A percentile compares a stretch with the other conserved stretches of the same genome.
Conservation (phyloP, 768 basidiomycete genomes). For the Boletus vermiculosoides region DNA sequence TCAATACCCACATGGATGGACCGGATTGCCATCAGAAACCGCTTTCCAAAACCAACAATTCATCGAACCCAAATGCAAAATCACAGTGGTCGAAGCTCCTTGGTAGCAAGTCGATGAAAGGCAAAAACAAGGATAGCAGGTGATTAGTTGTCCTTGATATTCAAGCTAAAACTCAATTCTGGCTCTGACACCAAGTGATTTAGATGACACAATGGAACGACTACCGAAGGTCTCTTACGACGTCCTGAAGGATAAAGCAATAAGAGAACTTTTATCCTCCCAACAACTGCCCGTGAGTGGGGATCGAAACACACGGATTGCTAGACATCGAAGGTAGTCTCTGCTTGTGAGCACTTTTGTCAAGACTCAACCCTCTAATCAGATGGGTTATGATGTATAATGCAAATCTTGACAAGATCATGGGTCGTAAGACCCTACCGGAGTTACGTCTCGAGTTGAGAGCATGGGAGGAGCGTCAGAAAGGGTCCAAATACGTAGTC, state of each 20-base stretch:
- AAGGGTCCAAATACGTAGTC: slow-evolving; percentile 33
- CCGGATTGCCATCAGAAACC: slow-evolving; percentile 43
- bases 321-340: slow-evolving; percentile 60
- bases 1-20: slow-evolving; percentile 67
- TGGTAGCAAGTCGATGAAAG: slow-evolving; percentile 33
- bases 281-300: slow-evolving; percentile 52
- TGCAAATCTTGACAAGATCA: slow-evolving; percentile 63
- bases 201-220: slow-evolving; percentile 40
- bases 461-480: slow-evolving; percentile 55
- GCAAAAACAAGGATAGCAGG: slow-evolving; percentile 41
- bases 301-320: slow-evolving; percentile 48
- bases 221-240: slow-evolving; percentile 67
- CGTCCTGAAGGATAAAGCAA: slow-evolving; percentile 57
- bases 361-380: background rate
- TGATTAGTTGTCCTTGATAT: slow-evolving; percentile 2
- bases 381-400: slow-evolving; percentile 74
- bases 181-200: slow-evolving; percentile 17
- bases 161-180: slow-evolving; percentile 11
- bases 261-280: slow-evolving; percentile 55
- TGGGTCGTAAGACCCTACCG: slow-evolving; percentile 43
- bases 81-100: slow-evolving; percentile 46
- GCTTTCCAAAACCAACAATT: slow-evolving; percentile 17
- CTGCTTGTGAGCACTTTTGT: no score
- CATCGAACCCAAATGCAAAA: slow-evolving; percentile 28
- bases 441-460: slow-evolving; percentile 54